Conservation (phyloP, 306 rosid species). For the Cucumis sativus region DNA sequence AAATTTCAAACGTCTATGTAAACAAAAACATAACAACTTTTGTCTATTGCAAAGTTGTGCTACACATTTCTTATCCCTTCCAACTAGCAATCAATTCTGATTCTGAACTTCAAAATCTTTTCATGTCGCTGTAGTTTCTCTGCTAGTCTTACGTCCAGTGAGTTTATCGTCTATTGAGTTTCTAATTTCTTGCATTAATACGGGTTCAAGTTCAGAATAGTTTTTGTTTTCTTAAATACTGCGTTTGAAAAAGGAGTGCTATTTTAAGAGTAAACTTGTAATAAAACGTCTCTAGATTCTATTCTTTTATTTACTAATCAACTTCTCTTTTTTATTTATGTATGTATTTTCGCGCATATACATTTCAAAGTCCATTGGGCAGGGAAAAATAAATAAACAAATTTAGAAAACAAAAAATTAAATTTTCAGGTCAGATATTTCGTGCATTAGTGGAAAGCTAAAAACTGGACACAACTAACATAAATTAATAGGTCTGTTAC, state of each 20-base stretch:
- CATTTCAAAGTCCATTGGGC: not conserved
- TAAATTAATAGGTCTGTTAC: not conserved
- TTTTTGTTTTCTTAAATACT: not conserved
- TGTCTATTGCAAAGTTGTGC: not conserved
- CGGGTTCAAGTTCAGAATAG: not conserved
- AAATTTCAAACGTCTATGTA: not conserved
- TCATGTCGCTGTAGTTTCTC: not conserved
- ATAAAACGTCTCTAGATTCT: not conserved
- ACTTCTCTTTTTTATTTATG: not conserved
- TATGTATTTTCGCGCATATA: not conserved
- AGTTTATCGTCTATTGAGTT: not conserved
- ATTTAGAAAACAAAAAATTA: not conserved
- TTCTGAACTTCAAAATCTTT: not conserved
- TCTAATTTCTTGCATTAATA: not conserved
- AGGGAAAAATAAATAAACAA: not conserved
- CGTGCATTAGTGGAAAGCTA: not conserved
- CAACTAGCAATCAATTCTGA: not conserved
- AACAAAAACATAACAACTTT: not conserved
- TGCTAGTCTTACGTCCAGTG: not conserved
- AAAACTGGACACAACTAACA: not conserved
- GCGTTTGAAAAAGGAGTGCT: not conserved
- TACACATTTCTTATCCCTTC: not conserved
- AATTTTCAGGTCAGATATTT: not conserved
- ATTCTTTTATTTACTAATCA: not conserved
- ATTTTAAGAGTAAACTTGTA: not conserved